A percentile compares a stretch with the other conserved stretches of the same genome.
Conservation (phyloP, 2,329 filamentous ascomycete species). For the Lanzia echinophila region DNA sequence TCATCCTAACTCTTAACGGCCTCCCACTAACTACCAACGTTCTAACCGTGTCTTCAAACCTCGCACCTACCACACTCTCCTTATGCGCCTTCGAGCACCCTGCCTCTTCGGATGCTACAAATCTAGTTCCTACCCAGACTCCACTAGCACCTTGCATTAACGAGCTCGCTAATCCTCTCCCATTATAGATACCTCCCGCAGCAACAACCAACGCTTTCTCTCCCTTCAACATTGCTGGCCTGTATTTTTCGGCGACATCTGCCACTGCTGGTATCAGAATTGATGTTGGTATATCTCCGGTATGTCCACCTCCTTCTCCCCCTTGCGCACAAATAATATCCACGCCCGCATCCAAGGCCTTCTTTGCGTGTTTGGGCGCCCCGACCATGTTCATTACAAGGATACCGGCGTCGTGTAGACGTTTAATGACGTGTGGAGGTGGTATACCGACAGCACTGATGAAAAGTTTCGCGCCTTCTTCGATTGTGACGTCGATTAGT, state of each 20-base stretch:
- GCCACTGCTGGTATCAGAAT: conserved; percentile 83
- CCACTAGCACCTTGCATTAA: conserved; percentile 84
- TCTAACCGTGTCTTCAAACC: conserved; percentile 71
- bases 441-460: conserved; percentile 86
- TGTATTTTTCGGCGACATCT: conserved; percentile 61
- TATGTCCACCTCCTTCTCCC: conserved; percentile 89
- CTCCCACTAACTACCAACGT: conserved; percentile 79
- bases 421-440: conserved; percentile 63
- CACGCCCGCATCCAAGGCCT: conserved; percentile 78
- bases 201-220: conserved; percentile 73
- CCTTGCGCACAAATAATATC: conserved; percentile 92
- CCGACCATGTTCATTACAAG: conserved; percentile 98
- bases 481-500: conserved; percentile 78
- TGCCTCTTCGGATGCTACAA: conserved; percentile 78
- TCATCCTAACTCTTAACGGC: conserved; percentile 72
- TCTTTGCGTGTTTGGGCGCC: conserved; percentile 82
- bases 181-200: conserved; percentile 81
- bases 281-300: conserved; percentile 78
- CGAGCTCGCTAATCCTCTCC: conserved; percentile 69
- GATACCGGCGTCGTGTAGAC: conserved; percentile 72
- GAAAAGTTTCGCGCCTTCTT: conserved; percentile 77
- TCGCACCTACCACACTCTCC: conserved; percentile 71
- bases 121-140: conserved; percentile 92
- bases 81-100: conserved; percentile 79
- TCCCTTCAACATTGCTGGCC: conserved; percentile 60